Evolutionary conservation across 2,329 filamentous ascomycete species (phyloP), one percentile per base, ranked within the genome.

Genomic region (Monilinia polystroma): DNA sequence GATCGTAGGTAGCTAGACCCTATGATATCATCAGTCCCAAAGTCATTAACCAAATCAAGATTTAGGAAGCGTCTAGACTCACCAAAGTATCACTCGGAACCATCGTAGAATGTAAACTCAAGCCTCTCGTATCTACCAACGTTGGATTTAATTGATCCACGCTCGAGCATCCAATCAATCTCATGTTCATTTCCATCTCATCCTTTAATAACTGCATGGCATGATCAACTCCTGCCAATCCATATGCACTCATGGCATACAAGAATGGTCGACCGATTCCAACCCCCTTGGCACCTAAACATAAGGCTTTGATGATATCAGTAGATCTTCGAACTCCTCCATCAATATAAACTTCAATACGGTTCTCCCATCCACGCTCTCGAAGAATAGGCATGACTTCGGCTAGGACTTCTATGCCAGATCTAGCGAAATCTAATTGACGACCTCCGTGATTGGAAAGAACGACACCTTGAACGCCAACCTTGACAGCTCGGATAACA

Each of bases 111-210:
- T 90, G 89, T 70, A 82, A 81, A 70, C 80, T 83, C 72, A 97
- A 76, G 3, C 89, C 91, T 68, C 90, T 82, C 0, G 87, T 85
- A 76, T 99, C 95, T 26, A 99, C 78, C 78, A 99, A 80, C 35
- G 87, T 88, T 0, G 93, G 90, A 69, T 90, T 91, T 69, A 99
- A 80, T 72, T 99, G 88, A 47, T 87, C 87, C 43, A 99, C 78
- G 68, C 80, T 88, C 26, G 84, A 85, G 68, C 88, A 91, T 12
- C 95, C 95, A 72, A 99, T 92, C 70, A 99, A 81, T 8, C 95
- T 87, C 95, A 99, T 98, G 76, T 94, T 95, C 94, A 98, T 98
- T 81, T 96, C 93, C 86, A 99, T 91, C 84, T 99, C 95, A 75
- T 98, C 95, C 81, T 91, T 93, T 72, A 97, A 84, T 67, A 97